A percentile compares a stretch with the other conserved stretches of the same genome.
phyloP scores from a whole-genome alignment of 345 rosid genomes.

The Boechera stricta region DNA sequence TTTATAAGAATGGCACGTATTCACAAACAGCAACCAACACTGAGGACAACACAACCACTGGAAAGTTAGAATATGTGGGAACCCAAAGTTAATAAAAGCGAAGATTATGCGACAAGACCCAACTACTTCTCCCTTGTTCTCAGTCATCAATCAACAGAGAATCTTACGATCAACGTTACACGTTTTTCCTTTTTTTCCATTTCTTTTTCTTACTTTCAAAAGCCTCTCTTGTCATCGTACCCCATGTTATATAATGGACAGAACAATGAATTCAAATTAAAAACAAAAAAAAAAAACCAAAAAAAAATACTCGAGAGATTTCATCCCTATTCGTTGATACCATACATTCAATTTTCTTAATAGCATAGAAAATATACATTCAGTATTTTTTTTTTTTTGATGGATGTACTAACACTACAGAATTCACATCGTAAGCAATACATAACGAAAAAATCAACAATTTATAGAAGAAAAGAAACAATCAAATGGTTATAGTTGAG shows the following conservation, averaged over 20 bases:
- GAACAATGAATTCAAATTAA: conserved; percentile 4
- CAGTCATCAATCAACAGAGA: conserved; percentile 41
- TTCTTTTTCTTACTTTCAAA: conserved; percentile 25
- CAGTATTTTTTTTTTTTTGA: neutral
- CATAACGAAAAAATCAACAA: neutral
- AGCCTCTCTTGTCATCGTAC: conserved; percentile 33
- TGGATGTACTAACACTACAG: neutral
- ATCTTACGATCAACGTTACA: conserved; percentile 42
- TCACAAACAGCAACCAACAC: conserved; percentile 29
- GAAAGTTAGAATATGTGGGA: conserved; percentile 35
- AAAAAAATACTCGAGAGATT: neutral
- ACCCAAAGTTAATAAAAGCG: conserved; percentile 43
- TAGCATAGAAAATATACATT: neutral
- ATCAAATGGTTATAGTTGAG: conserved; percentile 22
- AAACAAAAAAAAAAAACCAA: neutral
- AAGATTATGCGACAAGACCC: conserved; percentile 45
- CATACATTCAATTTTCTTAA: neutral
- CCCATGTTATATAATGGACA: conserved; percentile 7
- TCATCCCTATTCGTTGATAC: conserved; percentile 5
- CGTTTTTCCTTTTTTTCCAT: conserved; percentile 27
- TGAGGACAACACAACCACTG: conserved; percentile 27
- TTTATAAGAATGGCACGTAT: conserved; percentile 27
- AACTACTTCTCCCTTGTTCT: conserved; percentile 41
- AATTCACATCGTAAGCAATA: neutral
- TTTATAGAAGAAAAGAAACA: neutral